Conservation (phyloP, 2,329 filamentous ascomycete genomes). For the Neopestalotiopsis rosae region DNA sequence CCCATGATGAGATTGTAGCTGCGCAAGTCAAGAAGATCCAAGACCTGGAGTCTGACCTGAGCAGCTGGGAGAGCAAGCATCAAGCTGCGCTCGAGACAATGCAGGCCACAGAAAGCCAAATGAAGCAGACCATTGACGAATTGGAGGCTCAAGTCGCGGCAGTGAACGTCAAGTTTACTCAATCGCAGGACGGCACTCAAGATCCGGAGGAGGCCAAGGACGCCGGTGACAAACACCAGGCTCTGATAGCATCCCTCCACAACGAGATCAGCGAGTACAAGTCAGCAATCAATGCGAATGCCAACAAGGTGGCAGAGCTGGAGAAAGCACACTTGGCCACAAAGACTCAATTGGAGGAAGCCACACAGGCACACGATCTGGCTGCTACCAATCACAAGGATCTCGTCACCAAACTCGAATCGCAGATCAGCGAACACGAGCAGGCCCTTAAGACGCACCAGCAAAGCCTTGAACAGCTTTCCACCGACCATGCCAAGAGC, state of each 20-base stretch:
- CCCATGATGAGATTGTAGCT: slow-evolving; percentile 38
- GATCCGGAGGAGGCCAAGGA: slow-evolving; percentile 53
- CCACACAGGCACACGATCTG: slow-evolving; percentile 63
- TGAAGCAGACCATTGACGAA: slow-evolving; percentile 74
- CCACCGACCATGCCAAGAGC: slow-evolving; percentile 55
- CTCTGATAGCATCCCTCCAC: slow-evolving; percentile 67
- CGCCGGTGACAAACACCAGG: slow-evolving; percentile 60
- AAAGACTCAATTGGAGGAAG: slow-evolving; percentile 70
- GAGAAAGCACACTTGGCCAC: slow-evolving; percentile 74
- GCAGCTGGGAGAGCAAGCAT: slow-evolving; percentile 79
- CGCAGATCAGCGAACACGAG: slow-evolving; percentile 65
- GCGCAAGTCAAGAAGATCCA: slow-evolving; percentile 63
- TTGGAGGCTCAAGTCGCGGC: slow-evolving; percentile 67
- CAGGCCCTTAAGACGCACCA: slow-evolving; percentile 60
- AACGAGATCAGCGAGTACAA: slow-evolving; percentile 84
- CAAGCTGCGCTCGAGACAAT: slow-evolving; percentile 72
- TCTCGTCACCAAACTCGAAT: slow-evolving; percentile 58
- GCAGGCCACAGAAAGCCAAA: slow-evolving; percentile 72
- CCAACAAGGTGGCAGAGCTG: slow-evolving; percentile 72
- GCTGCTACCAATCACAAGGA: slow-evolving; percentile 52
- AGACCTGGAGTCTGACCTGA: slow-evolving; percentile 73
- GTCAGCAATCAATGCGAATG: slow-evolving; percentile 71
- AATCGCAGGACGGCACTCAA: slow-evolving; percentile 46
- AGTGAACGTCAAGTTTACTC: slow-evolving; percentile 57
- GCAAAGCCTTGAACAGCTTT: slow-evolving; percentile 54